A percentile compares a stretch with the other conserved stretches of the same genome.
phyloP scores from a whole-genome alignment of 2,329 filamentous ascomycete genomes.

The Aspergillus thermomutatus region DNA sequence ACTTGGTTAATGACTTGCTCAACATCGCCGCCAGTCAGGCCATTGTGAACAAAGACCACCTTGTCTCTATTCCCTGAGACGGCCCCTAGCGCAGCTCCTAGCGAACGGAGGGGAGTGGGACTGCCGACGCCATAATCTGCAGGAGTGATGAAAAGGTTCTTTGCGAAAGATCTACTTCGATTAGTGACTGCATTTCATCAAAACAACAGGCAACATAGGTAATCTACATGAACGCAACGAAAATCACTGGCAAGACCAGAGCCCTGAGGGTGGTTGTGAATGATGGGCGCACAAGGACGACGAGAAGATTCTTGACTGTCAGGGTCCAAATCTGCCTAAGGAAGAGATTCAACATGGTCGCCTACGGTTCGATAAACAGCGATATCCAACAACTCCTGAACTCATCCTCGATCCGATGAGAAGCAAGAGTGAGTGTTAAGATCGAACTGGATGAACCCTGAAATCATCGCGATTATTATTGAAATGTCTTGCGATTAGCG shows the following conservation, averaged over 20 bases:
- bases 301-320: conserved; percentile 55
- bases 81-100: conserved; percentile 60
- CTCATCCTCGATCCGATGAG: not conserved
- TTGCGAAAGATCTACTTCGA: conserved; percentile 58
- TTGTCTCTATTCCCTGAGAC: conserved; percentile 61
- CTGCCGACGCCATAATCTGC: conserved; percentile 70
- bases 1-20: conserved; percentile 66
- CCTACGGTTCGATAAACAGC: not conserved
- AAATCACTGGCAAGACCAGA: conserved; percentile 55
- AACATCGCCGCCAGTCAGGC: conserved; percentile 66
- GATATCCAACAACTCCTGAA: not conserved
- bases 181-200: conserved; percentile 8
- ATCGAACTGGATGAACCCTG: not conserved
- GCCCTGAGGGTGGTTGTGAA: conserved; percentile 54
- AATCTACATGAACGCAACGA: conserved; percentile 44
- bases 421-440: not conserved
- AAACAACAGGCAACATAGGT: not conserved
- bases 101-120: conserved; percentile 58
- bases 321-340: conserved; percentile 55
- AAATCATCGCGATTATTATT: not conserved
- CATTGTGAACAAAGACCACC: conserved; percentile 76
- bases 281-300: conserved; percentile 53
- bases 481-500: not conserved
- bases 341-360: conserved; percentile 33
- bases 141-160: conserved; percentile 78